Percentiles rank a stretch among this genome's conserved stretches.
These are phyloP conservation scores for Dendrobium chrysotoxum DNA, from an alignment of 106 monocot genomes.

Conservation along the genomic window DNA sequence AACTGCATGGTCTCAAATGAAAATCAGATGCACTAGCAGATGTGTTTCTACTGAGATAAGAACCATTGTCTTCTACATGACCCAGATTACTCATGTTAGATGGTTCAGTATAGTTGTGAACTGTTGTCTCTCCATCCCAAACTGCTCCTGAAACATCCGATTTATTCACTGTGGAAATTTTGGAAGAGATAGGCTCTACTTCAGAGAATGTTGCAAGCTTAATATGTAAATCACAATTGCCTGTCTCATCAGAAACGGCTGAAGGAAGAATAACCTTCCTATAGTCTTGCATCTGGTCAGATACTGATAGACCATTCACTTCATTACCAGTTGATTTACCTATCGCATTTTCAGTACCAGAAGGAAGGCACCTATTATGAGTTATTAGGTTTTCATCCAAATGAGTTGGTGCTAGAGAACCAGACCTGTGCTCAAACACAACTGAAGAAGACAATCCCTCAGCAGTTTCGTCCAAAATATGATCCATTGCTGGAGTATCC, in stretches of 20 bases:
- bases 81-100: slow-evolving; percentile 10
- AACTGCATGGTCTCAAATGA: slow-evolving; percentile 26
- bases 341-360: background rate
- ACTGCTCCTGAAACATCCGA: background rate
- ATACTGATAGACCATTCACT: background rate
- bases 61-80: slow-evolving; percentile 3
- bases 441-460: slow-evolving; percentile 7
- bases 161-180: background rate
- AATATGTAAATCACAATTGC: background rate
- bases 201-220: background rate
- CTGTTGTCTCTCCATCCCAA: background rate
- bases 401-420: background rate
- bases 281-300: slow-evolving; percentile 8
- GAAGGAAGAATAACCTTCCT: slow-evolving; percentile 7
- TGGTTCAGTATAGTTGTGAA: slow-evolving; percentile 10
- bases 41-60: background rate
- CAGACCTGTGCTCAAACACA: slow-evolving; percentile 11
- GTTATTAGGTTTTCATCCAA: background rate
- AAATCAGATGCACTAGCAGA: slow-evolving; percentile 15
- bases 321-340: slow-evolving; percentile 5
- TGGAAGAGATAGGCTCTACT: slow-evolving; percentile 6
- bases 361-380: background rate
- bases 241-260: background rate
- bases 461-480: slow-evolving; percentile 9
- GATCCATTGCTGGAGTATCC: background rate